phyloP scores from a whole-genome alignment of 2,329 filamentous ascomycete genomes.

The Aspergillus tamarii region DNA sequence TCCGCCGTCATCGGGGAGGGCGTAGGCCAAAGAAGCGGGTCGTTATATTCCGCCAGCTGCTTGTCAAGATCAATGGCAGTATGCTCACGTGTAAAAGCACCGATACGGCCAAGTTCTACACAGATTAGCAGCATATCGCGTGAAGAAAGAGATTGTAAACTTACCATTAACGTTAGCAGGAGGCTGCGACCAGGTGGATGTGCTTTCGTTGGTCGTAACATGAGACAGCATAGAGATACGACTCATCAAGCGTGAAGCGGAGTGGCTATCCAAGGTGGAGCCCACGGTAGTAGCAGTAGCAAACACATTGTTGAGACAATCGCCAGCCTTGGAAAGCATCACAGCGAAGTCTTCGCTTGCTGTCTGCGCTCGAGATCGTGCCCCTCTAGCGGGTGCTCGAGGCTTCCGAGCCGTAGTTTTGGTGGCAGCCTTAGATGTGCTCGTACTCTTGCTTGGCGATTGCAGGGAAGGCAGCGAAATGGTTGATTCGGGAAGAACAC shows the following conservation, averaged over 20 bases:
- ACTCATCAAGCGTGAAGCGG: constrained; percentile 42
- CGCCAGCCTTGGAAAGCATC: constrained; percentile 41
- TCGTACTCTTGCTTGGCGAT: constrained; percentile 34
- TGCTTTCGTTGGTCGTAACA: constrained; percentile 39
- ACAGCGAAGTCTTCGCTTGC: constrained; percentile 40
- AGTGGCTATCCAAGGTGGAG: constrained; percentile 45
- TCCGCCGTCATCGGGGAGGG: constrained; percentile 21
- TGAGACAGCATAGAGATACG: constrained; percentile 47
- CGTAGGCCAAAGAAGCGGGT: constrained; percentile 55
- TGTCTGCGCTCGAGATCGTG: constrained; percentile 32
- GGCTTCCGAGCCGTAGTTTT: constrained; percentile 30
- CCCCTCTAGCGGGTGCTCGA: constrained; percentile 31
- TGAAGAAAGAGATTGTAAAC: constrained; percentile 4
- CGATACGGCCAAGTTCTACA: constrained; percentile 45
- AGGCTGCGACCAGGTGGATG: constrained; percentile 31
- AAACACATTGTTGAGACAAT: constrained; percentile 38
- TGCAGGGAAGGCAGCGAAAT: constrained; percentile 78
- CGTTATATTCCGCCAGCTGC: constrained; percentile 45
- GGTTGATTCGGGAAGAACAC: constrained; percentile 88
- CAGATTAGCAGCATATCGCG: constrained; percentile 16
- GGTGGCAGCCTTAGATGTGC: constrained; percentile 21
- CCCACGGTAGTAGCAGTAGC: constrained; percentile 37
- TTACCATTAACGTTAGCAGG: constrained; percentile 45
- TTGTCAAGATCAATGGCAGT: constrained; percentile 50
- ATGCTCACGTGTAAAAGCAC: constrained; percentile 45